Evolutionary conservation across 164 flowering plant genomes (phyloP), one percentile per base, ranked within the genome.

Genomic region (Pachysandra terminalis): DNA sequence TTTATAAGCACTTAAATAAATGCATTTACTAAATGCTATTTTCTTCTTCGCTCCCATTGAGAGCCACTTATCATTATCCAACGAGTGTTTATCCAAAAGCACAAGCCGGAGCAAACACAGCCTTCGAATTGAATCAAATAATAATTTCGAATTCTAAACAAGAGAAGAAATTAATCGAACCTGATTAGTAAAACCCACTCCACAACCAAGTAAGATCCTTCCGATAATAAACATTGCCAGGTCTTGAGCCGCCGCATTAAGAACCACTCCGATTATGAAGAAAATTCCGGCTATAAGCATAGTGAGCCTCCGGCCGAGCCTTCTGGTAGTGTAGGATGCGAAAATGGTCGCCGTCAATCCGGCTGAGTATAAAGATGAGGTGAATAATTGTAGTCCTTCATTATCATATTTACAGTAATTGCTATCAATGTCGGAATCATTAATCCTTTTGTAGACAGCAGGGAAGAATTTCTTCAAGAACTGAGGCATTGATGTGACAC

Each of bases 111-210:
- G n/a, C n/a, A n/a, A n/a, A n/a, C n/a, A n/a, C n/a, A n/a, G n/a
- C n/a, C n/a, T n/a, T n/a, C n/a, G n/a, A n/a, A n/a, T n/a, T n/a
- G n/a, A n/a, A n/a, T n/a, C n/a, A 16, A 28, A 24, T 17, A 54
- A 68, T 24, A 19, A 7, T n/a, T n/a, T n/a, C n/a, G n/a, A n/a
- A n/a, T n/a, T n/a, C n/a, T n/a, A n/a, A n/a, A n/a, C n/a, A n/a
- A n/a, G n/a, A n/a, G n/a, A n/a, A n/a, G n/a, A n/a, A n/a, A n/a
- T n/a, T n/a, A n/a, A n/a, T n/a, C n/a, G n/a, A n/a, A 90, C 98
- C 95, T 93, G 96, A 76, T 93, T 94, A 63, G 96, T 96, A 26
- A 94, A 94, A 48, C 98, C 98, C 56, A 94, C 98, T 0, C 98
- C 98, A 68, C 95, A 90, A 5, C 98, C 98, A 23, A 94, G 96